Evolutionary conservation across 192 early-diverging fungal genomes (phyloP).

Genomic region (Rhizophagus prolifer): DNA sequence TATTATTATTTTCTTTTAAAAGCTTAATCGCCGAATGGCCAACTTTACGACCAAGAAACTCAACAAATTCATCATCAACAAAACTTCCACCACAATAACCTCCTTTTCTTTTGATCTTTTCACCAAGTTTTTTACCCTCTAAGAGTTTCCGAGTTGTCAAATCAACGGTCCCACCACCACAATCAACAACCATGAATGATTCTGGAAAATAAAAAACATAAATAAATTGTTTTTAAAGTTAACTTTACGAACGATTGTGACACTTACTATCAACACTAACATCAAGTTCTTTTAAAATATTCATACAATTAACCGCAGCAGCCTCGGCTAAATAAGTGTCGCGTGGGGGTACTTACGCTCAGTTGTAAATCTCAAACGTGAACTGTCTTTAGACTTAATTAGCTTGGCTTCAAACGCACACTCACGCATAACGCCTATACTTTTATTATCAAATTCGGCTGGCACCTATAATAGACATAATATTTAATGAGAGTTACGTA

Average conservation of each 20-base stretch:
- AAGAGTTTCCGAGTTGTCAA: conserved; percentile 22
- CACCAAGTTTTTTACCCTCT: conserved; percentile 31
- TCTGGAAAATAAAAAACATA: background rate
- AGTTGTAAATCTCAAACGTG: background rate
- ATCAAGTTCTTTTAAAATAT: background rate
- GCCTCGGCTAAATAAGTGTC: conserved; percentile 2
- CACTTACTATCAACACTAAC: background rate
- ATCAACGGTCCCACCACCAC: conserved; percentile 46
- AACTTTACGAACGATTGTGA: background rate
- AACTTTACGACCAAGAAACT: background rate
- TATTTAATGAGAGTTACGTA: too few relatives aligned
- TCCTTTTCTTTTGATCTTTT: conserved; percentile 48
- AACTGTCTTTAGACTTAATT: background rate
- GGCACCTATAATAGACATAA: background rate
- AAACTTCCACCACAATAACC: conserved; percentile 47
- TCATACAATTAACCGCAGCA: background rate
- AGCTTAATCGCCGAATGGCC: background rate
- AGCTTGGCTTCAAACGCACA: background rate
- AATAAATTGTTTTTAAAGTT: too few relatives aligned
- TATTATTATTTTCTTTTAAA: background rate
- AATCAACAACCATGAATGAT: conserved; percentile 40
- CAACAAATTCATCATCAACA: conserved; percentile 38
- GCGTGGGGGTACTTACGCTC: background rate
- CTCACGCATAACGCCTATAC: background rate
- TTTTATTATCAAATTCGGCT: background rate